Conservation (phyloP, 2,329 filamentous ascomycete genomes). For the Dactylella cylindrospora region DNA sequence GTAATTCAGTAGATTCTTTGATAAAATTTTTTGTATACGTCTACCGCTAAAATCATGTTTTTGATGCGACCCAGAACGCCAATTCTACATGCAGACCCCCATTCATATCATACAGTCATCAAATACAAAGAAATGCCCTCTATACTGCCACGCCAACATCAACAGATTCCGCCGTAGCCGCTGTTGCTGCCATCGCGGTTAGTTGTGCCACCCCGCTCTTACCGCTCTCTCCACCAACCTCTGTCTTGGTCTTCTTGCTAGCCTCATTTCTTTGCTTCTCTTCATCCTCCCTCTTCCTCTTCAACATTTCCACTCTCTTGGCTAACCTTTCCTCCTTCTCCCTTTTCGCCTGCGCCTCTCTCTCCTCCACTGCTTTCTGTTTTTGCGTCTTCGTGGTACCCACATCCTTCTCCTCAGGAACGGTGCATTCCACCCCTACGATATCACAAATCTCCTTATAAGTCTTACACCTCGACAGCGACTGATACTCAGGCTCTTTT, state of each 20-base stretch:
- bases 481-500: constrained; percentile 69
- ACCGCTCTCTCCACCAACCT: constrained; percentile 1
- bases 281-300: constrained; percentile 50
- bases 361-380: constrained; percentile 15
- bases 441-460: constrained; percentile 69
- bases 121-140: neutral
- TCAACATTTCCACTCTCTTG: constrained; percentile 48
- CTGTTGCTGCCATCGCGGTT: constrained; percentile 4
- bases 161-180: constrained; percentile 5
- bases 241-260: constrained; percentile 20
- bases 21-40: too few relatives aligned
- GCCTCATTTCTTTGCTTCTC: constrained; percentile 1
- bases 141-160: constrained; percentile 16
- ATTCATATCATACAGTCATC: too few relatives aligned
- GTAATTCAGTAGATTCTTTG: too few relatives aligned
- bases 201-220: constrained; percentile 10
- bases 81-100: too few relatives aligned
- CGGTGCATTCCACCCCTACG: constrained; percentile 65
- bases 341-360: constrained; percentile 29
- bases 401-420: constrained; percentile 64
- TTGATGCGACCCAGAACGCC: too few relatives aligned
- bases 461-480: constrained; percentile 66
- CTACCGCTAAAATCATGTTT: too few relatives aligned
- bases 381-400: constrained; percentile 51
- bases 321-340: constrained; percentile 39